These are phyloP conservation scores for Penicillium sp. DNA, from an alignment of 2,329 filamentous ascomycete species.

Conservation along the genomic window DNA sequence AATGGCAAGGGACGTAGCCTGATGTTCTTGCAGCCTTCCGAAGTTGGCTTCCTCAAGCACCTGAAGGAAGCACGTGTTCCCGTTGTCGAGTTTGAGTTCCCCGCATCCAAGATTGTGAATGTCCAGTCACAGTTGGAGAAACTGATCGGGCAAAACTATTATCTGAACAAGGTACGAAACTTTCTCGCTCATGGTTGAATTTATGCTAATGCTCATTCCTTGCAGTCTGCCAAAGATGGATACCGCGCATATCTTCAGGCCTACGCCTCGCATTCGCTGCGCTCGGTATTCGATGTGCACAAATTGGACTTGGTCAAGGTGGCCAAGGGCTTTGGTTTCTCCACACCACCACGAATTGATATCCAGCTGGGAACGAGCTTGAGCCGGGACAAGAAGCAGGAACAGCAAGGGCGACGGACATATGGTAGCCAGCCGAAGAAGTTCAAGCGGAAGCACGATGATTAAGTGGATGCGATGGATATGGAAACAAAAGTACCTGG, in stretches of 20 bases:
- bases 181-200: slow-evolving; percentile 1
- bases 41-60: slow-evolving; percentile 87
- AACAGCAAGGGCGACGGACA: slow-evolving; percentile 54
- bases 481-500: slow-evolving; percentile 19
- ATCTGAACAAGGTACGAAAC: slow-evolving; percentile 70
- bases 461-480: slow-evolving; percentile 24
- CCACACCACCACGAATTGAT: slow-evolving; percentile 69
- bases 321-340: slow-evolving; percentile 77
- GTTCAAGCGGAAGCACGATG: slow-evolving; percentile 47
- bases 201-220: neutral
- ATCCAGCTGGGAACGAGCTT: slow-evolving; percentile 69
- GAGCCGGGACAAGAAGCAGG: slow-evolving; percentile 64
- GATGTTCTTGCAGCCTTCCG: slow-evolving; percentile 86
- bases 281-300: slow-evolving; percentile 78
- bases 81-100: slow-evolving; percentile 94
- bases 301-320: slow-evolving; percentile 78
- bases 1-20: slow-evolving; percentile 80
- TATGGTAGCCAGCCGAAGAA: slow-evolving; percentile 75
- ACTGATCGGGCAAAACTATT: slow-evolving; percentile 91
- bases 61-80: slow-evolving; percentile 88
- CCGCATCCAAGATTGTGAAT: slow-evolving; percentile 82
- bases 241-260: slow-evolving; percentile 91
- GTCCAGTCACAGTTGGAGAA: slow-evolving; percentile 89
- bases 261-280: slow-evolving; percentile 78
- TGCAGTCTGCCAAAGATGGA: slow-evolving; percentile 59